Evolutionary conservation across 2,329 filamentous ascomycete species (phyloP).

Genomic region (Drechmeria coniospora): DNA sequence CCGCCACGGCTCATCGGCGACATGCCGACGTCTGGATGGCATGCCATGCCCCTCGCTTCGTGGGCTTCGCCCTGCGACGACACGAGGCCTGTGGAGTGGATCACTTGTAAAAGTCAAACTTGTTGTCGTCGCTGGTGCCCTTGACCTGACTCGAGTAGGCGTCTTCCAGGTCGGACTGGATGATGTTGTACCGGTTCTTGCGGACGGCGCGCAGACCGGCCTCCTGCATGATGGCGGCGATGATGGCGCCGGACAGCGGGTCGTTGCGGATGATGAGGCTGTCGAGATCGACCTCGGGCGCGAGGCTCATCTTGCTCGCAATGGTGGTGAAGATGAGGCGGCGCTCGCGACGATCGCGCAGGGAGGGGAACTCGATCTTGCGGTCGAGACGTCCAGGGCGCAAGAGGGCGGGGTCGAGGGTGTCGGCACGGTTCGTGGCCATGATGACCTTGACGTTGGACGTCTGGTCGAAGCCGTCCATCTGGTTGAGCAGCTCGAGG

Average conservation of each 20-base stretch:
- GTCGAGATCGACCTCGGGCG: conserved; percentile 91
- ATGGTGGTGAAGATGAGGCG: conserved; percentile 97
- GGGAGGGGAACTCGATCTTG: conserved; percentile 97
- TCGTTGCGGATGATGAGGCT: conserved; percentile 94
- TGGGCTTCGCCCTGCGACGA: too few relatives aligned
- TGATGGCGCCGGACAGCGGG: conserved; percentile 85
- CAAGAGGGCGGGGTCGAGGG: conserved; percentile 83
- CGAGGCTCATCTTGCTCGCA: conserved; percentile 89
- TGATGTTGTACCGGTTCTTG: conserved; percentile 99
- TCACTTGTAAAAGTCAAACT: conserved; percentile 93
- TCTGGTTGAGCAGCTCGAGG: conserved; percentile 94
- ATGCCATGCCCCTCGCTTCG: too few relatives aligned
- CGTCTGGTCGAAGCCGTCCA: conserved; percentile 98
- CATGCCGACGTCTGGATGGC: too few relatives aligned
- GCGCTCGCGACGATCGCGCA: conserved; percentile 85
- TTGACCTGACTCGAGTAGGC: conserved; percentile 97
- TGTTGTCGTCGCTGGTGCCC: conserved; percentile 48
- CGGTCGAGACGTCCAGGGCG: conserved; percentile 89
- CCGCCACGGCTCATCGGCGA: too few relatives aligned
- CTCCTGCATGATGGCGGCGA: conserved; percentile 98
- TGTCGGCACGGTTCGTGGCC: conserved; percentile 97
- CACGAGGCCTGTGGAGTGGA: too few relatives aligned
- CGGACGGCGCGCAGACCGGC: conserved; percentile 84
- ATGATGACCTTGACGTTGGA: conserved; percentile 99
- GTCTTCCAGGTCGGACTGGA: conserved; percentile 90